Evolutionary conservation across 805 yeast genomes (phyloP), one percentile per base, ranked within the genome.

Genomic region (Monosporozyma aerobia): DNA sequence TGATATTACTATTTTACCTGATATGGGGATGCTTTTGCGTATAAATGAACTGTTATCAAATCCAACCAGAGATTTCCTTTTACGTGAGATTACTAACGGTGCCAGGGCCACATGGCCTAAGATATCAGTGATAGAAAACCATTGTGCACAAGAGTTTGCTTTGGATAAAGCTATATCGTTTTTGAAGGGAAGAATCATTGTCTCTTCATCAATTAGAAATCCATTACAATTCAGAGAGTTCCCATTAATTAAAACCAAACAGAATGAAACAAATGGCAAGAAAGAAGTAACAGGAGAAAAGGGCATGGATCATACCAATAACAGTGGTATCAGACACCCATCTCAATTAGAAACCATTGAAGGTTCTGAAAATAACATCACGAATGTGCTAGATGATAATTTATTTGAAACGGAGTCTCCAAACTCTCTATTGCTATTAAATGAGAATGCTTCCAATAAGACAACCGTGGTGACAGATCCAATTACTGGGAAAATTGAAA

Each of bases 81-180:
- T 81, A 48, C 85, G 84, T 44, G 68, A 59, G 54, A 77, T 82
- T 2, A 74, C 82, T 44, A 77, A 95, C 57, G 98, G 97, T 1
- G 92, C 95, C 0, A 73, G 85, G 54, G 90, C 96, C 0, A 83
- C 96, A 0, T 92, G 97, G 97, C 95, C 96, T 0, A 87, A 87
- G 61, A 68, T 92, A 5, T 80, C 95, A 1, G 75, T 90, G 29
- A 87, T 90, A 49, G 77, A 83, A 58, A 90, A 92, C 68, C 96
- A 90, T 63, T 88, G 96, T 67, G 82, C 90, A 0, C 79, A 89
- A n/a, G 98, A 90, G 63, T 83, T 90, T 66, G 85, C 90, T 0
- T 71, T 90, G 40, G 97, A 90, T 66, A 77, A 77, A 54, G 85
- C 90, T 4, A 88, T 90, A 7, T 75, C 83, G 19, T 61, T 68